Base-by-base conservation (phyloP, 345 rosid genomes). In the Microcos paniculata region DNA sequence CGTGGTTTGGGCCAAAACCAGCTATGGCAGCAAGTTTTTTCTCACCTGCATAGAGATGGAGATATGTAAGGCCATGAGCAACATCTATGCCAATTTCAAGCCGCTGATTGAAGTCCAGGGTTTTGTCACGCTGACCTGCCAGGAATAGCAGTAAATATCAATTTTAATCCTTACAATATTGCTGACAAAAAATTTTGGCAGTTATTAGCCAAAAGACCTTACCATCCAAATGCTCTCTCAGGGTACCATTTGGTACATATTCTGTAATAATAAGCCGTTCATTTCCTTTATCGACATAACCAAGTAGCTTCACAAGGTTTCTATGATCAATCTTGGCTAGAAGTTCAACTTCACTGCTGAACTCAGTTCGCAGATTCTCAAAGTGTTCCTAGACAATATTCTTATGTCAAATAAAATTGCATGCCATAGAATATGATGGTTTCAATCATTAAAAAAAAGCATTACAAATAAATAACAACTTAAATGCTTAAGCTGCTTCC, bases 191-290 rank as follows among this genome's bases (percentile, higher is more conserved):
- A 61, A 12, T 1, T 30, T 24, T 10, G 16, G 64, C 24, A 72
- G 18, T 59, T n/a, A 48, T 30, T 30, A 62, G 1, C 19, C 31
- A 30, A 67, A 56, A 65, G 48, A 65, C 52, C 91, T 86, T 84
- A 96, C 99, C 97, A 84, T 96, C 98, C 86, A 96, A 86, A 83
- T 91, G 98, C 61, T 92, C 98, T 78, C 99, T 87, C 52, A 96
- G 94, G 78, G 98, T 93, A 35, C 99, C 99, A 79, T 96, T 96
- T 49, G 91, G 84, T 45, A 96, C 91, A 75, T 83, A 93, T 82
- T 96, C 99, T 1, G 98, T 93, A 70, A 96, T 93, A 75, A 96
- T 88, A 79, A 96, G 98, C 74, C 96, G 90, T 75, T 96, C 99
- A 52, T 88, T 78, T 81, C 94, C 94, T 79, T 81, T 82, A 75